These are phyloP conservation scores for Coemansia sp. DNA, from an alignment of 192 early-diverging fungal genomes.

Conservation along the genomic window DNA sequence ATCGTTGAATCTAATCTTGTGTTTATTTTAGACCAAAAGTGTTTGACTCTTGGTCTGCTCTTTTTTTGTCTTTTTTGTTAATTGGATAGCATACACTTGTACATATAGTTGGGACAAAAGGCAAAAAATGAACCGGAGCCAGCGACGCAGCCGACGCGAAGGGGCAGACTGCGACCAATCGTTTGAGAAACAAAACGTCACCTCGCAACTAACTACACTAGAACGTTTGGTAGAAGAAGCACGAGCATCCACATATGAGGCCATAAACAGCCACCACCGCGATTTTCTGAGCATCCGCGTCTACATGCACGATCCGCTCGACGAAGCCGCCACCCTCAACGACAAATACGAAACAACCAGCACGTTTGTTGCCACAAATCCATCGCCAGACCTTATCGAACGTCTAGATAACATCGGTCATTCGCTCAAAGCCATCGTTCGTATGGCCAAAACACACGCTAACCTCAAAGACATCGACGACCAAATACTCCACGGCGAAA, in stretches of 20 bases:
- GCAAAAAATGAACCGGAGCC: slow-evolving; percentile 16
- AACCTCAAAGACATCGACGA: slow-evolving; percentile 46
- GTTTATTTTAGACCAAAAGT: no score
- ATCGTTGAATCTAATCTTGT: no score
- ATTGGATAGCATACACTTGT: background rate
- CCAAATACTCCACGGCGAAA: slow-evolving; percentile 42
- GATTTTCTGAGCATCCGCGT: slow-evolving; percentile 30
- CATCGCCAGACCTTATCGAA: background rate
- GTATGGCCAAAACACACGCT: slow-evolving; percentile 40
- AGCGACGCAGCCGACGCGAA: slow-evolving; percentile 17
- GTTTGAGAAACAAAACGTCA: slow-evolving; percentile 16
- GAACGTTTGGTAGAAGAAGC: slow-evolving; percentile 26
- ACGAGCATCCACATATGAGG: slow-evolving; percentile 32
- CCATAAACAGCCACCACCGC: slow-evolving; percentile 42
- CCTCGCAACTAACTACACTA: slow-evolving; percentile 23
- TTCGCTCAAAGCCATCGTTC: slow-evolving; percentile 20
- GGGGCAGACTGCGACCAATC: slow-evolving; percentile 10
- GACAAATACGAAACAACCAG: slow-evolving; percentile 37
- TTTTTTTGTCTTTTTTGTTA: slow-evolving; percentile 2
- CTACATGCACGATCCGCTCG: slow-evolving; percentile 41
- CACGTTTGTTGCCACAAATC: background rate
- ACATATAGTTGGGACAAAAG: no score
- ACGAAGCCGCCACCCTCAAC: slow-evolving; percentile 50
- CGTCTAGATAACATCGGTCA: slow-evolving; percentile 29
- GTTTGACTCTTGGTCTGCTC: no score